Evolutionary conservation across 2,329 filamentous ascomycete genomes (phyloP).

Genomic region (Cercospora janseana): DNA sequence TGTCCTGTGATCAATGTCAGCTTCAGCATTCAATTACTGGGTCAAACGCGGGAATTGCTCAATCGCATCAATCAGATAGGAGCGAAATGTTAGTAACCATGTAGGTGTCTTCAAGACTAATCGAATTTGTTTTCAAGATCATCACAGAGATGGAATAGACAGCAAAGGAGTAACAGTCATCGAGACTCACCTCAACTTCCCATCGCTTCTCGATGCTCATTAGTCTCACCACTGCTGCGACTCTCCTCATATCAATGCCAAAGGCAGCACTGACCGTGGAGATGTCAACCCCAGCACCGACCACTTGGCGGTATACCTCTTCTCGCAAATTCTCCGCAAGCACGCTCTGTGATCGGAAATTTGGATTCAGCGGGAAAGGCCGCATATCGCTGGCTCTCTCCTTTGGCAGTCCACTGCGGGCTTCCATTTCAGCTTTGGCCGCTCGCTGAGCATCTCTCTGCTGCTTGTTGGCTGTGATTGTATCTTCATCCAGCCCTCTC

Average conservation of each 20-base stretch:
- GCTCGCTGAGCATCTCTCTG: slow-evolving; percentile 23
- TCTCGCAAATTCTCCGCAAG: slow-evolving; percentile 71
- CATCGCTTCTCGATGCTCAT: slow-evolving; percentile 83
- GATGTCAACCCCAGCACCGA: slow-evolving; percentile 64
- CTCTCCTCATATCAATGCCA: slow-evolving; percentile 76
- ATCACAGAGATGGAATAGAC: slow-evolving; percentile 51
- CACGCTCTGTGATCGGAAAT: slow-evolving; percentile 69
- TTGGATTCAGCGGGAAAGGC: slow-evolving; percentile 72
- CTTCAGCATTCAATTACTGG: neutral
- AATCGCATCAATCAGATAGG: slow-evolving; percentile 62
- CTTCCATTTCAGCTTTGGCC: slow-evolving; percentile 25
- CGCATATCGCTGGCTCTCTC: slow-evolving; percentile 37
- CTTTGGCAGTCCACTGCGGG: slow-evolving; percentile 27
- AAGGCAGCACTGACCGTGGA: slow-evolving; percentile 74
- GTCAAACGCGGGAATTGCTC: neutral
- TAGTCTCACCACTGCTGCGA: slow-evolving; percentile 80
- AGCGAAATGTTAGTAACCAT: slow-evolving; percentile 83
- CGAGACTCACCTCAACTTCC: slow-evolving; percentile 66
- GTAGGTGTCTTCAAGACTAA: slow-evolving; percentile 99
- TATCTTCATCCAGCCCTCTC: slow-evolving; percentile 27
- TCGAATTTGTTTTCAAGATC: slow-evolving; percentile 80
- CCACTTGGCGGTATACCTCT: slow-evolving; percentile 69
- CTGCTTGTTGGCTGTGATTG: slow-evolving; percentile 21
- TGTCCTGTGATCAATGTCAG: slow-evolving; percentile 56
- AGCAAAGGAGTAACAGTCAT: slow-evolving; percentile 8